Percentiles rank a stretch among this genome's conserved stretches.
Evolutionary conservation across 176 grass and related monocot genomes (phyloP).

Genomic region (Oryza coarctata): DNA sequence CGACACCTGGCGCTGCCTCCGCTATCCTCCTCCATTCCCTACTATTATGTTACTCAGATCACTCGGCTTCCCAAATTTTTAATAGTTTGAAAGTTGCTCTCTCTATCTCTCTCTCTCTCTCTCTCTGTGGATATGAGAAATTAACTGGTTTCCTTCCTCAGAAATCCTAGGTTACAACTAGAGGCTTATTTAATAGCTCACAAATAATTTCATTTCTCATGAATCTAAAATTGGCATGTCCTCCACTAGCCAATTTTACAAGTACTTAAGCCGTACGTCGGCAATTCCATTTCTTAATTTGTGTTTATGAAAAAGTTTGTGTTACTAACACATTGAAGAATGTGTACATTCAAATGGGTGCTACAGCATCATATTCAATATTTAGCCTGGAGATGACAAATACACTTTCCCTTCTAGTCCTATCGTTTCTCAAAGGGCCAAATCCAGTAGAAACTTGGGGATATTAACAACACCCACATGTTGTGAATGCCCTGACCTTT

Average conservation of each 20-base stretch:
- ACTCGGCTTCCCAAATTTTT: not conserved
- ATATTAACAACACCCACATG: too few relatives aligned
- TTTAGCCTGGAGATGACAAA: not conserved
- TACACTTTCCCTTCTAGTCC: too few relatives aligned
- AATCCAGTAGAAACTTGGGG: too few relatives aligned
- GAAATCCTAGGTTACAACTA: not conserved
- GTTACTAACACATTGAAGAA: not conserved
- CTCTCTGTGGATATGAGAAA: too few relatives aligned
- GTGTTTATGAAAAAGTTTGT: not conserved
- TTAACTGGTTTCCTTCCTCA: too few relatives aligned
- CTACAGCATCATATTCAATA: not conserved
- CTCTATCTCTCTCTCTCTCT: too few relatives aligned
- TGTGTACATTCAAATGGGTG: not conserved
- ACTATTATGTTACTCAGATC: not conserved
- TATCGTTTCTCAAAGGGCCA: too few relatives aligned
- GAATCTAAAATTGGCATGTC: not conserved
- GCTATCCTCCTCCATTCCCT: not conserved
- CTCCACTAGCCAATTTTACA: not conserved
- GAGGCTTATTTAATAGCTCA: not conserved
- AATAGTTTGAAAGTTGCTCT: too few relatives aligned
- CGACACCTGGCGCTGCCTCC: too few relatives aligned
- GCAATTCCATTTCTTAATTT: not conserved
- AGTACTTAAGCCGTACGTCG: not conserved
- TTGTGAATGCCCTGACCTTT: too few relatives aligned
- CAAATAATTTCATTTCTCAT: not conserved